Evolutionary conservation across 495 filamentous ascomycete genomes (phyloP).

Genomic region (Neurospora sp.): DNA sequence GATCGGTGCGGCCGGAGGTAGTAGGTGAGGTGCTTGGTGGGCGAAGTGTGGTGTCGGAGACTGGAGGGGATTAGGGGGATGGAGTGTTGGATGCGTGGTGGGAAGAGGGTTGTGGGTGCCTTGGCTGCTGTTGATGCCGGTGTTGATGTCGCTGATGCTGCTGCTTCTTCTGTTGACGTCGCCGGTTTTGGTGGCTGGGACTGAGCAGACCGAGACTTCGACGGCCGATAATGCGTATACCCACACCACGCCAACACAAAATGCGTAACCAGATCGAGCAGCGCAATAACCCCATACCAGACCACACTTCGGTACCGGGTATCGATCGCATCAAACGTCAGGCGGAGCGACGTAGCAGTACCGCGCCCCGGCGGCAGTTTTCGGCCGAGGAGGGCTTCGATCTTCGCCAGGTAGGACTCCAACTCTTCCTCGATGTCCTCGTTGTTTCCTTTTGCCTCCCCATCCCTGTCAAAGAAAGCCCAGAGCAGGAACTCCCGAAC

Average conservation of each 20-base stretch:
- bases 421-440: slow-evolving; percentile 43
- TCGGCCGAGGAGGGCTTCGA: slow-evolving; percentile 40
- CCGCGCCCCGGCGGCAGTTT: slow-evolving; percentile 41
- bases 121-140: not conserved
- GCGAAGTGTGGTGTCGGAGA: slow-evolving; percentile 26
- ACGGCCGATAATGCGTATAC: slow-evolving; percentile 34
- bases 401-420: slow-evolving; percentile 39
- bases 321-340: slow-evolving; percentile 54
- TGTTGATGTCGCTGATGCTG: not conserved
- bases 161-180: not conserved
- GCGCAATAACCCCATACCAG: slow-evolving; percentile 46
- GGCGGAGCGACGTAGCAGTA: slow-evolving; percentile 40
- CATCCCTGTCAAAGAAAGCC: slow-evolving; percentile 47
- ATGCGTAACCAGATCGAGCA: slow-evolving; percentile 28
- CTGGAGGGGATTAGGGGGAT: slow-evolving; percentile 16
- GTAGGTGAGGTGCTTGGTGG: slow-evolving; percentile 42
- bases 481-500: slow-evolving; percentile 53
- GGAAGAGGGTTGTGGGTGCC: slow-evolving; percentile 40
- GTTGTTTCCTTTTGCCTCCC: slow-evolving; percentile 17
- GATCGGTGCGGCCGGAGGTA: slow-evolving; percentile 56
- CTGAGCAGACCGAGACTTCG: slow-evolving; percentile 7
- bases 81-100: slow-evolving; percentile 40
- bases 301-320: slow-evolving; percentile 49
- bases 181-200: too few species aligned
- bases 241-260: slow-evolving; percentile 33